These are phyloP conservation scores for Crithidia expoeki DNA, from an alignment of 208 protist species.

Conservation along the genomic window DNA sequence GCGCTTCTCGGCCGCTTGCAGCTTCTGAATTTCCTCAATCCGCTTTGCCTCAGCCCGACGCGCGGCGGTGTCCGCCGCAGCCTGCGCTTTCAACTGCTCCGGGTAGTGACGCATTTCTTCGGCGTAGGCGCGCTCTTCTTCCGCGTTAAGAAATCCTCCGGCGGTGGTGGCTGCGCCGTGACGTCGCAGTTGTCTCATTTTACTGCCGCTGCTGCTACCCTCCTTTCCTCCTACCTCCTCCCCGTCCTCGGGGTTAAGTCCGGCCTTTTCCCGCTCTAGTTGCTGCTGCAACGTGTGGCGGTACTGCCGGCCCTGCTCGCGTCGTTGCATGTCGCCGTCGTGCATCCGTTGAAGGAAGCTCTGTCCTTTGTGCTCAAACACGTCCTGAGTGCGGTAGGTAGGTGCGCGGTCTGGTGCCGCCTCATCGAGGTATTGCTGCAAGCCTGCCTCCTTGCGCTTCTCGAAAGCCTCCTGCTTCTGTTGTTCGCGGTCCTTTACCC, in stretches of 20 bases:
- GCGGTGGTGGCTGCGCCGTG: constrained; percentile 46
- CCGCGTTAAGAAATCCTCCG: constrained; percentile 61
- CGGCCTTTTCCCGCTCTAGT: constrained; percentile 16
- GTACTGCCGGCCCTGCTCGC: constrained; percentile 14
- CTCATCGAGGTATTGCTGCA: constrained; percentile 38
- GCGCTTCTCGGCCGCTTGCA: constrained; percentile 76
- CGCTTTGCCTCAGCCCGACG: constrained; percentile 46
- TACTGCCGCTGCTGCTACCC: too few relatives aligned
- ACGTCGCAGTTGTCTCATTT: background rate
- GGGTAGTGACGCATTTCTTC: constrained; percentile 68
- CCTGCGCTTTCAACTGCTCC: constrained; percentile 47
- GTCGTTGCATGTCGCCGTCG: constrained; percentile 33
- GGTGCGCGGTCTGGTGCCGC: constrained; percentile 26
- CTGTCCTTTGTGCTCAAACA: constrained; percentile 59
- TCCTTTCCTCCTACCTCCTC: too few relatives aligned
- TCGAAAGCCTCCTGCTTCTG: constrained; percentile 64
- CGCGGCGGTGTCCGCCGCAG: constrained; percentile 36
- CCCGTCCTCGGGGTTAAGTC: background rate
- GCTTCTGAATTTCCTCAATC: constrained; percentile 49
- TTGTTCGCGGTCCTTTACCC: constrained; percentile 28
- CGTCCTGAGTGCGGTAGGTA: constrained; percentile 71
- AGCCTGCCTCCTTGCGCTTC: constrained; percentile 40
- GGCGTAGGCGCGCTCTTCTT: constrained; percentile 66
- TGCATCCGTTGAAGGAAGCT: constrained; percentile 60
- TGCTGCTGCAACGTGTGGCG: constrained; percentile 15